Evolutionary conservation across 805 yeast species (phyloP).

Genomic region (Zygotorulaspora sp.): DNA sequence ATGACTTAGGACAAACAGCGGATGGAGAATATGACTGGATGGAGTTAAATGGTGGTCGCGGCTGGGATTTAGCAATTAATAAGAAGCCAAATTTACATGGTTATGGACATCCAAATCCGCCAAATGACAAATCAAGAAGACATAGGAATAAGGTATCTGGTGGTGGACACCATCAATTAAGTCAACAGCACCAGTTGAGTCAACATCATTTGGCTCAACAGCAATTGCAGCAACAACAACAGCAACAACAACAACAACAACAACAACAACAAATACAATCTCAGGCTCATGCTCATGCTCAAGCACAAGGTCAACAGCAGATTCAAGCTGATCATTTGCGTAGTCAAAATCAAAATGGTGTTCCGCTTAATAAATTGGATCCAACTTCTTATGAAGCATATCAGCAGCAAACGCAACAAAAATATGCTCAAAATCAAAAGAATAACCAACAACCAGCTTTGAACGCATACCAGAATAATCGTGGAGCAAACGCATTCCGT

Average conservation of each 20-base stretch:
- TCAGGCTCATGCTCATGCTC: conserved; percentile 25
- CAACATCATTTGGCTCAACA: conserved; percentile 21
- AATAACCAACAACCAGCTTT: conserved; percentile 19
- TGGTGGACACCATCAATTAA: conserved; percentile 13
- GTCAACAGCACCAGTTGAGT: conserved; percentile 12
- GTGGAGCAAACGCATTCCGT: conserved; percentile 32
- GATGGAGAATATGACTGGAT: conserved; percentile 98
- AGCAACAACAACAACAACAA: conserved; percentile 22
- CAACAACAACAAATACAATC: conserved; percentile 26
- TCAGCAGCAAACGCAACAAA: conserved; percentile 37
- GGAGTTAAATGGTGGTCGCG: conserved; percentile 90
- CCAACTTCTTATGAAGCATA: conserved; percentile 41
- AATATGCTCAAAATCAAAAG: conserved; percentile 32
- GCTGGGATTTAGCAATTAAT: conserved; percentile 88
- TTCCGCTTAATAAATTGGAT: conserved; percentile 37
- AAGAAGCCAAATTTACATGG: conserved; percentile 94
- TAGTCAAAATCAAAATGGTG: conserved; percentile 23
- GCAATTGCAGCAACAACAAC: conserved; percentile 22
- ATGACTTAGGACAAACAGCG: conserved; percentile 60
- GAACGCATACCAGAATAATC: conserved; percentile 9
- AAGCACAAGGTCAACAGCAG: conserved; percentile 13
- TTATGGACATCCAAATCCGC: conserved; percentile 91
- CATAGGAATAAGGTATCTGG: conserved; percentile 21
- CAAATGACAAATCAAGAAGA: conserved; percentile 42
- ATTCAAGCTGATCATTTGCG: conserved; percentile 12